A percentile compares a stretch with the other conserved stretches of the same genome.
phyloP scores from a whole-genome alignment of 352 stramenopile genomes.

The Phytophthora ohioensis region DNA sequence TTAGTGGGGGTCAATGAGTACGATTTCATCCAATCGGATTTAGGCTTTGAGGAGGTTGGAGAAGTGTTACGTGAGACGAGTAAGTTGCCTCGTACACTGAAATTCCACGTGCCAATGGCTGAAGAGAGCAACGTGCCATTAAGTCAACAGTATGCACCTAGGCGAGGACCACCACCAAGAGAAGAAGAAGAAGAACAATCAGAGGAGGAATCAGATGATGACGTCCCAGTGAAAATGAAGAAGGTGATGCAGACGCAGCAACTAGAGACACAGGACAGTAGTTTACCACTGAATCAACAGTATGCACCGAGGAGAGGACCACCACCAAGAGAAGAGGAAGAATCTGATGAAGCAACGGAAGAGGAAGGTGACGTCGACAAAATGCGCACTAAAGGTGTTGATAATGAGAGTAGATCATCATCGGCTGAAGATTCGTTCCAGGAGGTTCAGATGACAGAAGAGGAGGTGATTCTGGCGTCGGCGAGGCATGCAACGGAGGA shows the following conservation, averaged over 20 bases:
- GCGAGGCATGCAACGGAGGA: conserved; percentile 16
- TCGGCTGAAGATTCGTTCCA: conserved; percentile 30
- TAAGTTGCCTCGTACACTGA: conserved; percentile 46
- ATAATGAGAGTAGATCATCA: conserved; percentile 28
- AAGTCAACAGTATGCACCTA: conserved; percentile 34
- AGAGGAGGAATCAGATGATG: conserved; percentile 16
- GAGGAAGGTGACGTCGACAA: conserved; percentile 4
- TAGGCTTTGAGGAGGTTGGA: conserved; percentile 55
- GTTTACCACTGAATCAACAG: conserved; percentile 33
- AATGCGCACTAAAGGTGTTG: conserved; percentile 2
- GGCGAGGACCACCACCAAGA: conserved; percentile 24
- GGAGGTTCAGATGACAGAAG: conserved; percentile 29
- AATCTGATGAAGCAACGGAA: conserved; percentile 9
- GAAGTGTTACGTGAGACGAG: conserved; percentile 61
- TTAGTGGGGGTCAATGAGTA: conserved; percentile 72
- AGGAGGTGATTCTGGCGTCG: conserved; percentile 3
- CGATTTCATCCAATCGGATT: conserved; percentile 48
- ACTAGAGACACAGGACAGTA: not conserved
- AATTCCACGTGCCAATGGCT: conserved; percentile 51
- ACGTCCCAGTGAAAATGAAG: conserved; percentile 4
- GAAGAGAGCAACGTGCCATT: conserved; percentile 27
- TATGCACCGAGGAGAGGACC: conserved; percentile 30
- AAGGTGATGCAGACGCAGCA: not conserved
- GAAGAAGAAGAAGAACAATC: conserved; percentile 28
- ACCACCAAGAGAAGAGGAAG: conserved; percentile 27